Conservation (phyloP, 2,329 filamentous ascomycete genomes). For the Beauveria asiatica region DNA sequence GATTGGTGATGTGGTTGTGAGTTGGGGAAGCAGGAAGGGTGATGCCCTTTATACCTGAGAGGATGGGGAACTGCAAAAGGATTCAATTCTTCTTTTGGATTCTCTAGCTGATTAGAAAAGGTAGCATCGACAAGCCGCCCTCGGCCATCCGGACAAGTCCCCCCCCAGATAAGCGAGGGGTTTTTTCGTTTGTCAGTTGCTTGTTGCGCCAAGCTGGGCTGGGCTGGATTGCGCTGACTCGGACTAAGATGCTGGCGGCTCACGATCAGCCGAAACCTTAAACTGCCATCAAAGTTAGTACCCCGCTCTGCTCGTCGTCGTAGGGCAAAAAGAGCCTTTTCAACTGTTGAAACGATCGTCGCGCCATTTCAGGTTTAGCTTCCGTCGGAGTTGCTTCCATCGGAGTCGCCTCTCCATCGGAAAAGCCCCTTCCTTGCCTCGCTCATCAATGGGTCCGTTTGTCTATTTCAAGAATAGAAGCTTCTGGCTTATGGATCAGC, state of each 20-base stretch:
- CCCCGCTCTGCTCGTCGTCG: too few relatives aligned
- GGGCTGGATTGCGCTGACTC: too few relatives aligned
- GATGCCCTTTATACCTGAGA: neutral
- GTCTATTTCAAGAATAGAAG: too few relatives aligned
- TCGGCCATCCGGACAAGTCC: neutral
- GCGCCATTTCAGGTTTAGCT: neutral
- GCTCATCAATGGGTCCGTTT: too few relatives aligned
- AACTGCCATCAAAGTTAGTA: neutral
- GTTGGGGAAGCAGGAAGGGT: neutral
- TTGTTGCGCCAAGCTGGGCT: too few relatives aligned
- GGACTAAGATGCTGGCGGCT: too few relatives aligned
- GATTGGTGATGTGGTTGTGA: neutral
- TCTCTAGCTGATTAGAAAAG: neutral
- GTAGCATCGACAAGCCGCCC: neutral
- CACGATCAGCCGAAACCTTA: neutral
- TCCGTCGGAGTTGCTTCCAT: constrained; percentile 7
- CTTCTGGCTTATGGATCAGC: too few relatives aligned
- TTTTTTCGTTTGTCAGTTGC: too few relatives aligned
- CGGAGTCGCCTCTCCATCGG: neutral
- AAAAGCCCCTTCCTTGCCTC: too few relatives aligned
- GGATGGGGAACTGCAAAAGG: neutral
- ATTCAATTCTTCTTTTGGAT: neutral
- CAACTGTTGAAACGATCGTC: neutral
- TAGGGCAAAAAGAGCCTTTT: too few relatives aligned
- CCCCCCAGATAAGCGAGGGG: too few relatives aligned